phyloP scores from a whole-genome alignment of 1,284 basidiomycete species.

The Melampsora americana region DNA sequence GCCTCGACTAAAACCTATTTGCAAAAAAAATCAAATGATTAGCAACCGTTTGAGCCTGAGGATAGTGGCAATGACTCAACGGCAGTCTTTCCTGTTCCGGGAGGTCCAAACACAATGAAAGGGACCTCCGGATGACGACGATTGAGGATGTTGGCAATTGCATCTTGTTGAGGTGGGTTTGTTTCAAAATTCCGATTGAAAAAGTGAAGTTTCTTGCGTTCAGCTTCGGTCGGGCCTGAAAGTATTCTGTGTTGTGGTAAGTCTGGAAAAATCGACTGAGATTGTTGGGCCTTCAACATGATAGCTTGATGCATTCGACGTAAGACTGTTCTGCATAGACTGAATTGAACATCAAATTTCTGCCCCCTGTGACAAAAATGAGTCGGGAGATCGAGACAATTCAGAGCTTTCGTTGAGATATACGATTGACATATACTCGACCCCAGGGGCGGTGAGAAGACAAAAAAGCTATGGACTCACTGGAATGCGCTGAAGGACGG shows the following conservation, averaged over 20 bases:
- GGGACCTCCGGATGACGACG: constrained; percentile 48
- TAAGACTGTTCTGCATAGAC: too few relatives aligned
- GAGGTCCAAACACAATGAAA: constrained; percentile 12
- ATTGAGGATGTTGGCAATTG: constrained; percentile 60
- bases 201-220: constrained; percentile 47
- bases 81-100: constrained; percentile 58
- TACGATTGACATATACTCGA: too few relatives aligned
- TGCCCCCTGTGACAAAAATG: too few relatives aligned
- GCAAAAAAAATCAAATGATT: constrained; percentile 70
- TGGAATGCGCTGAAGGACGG: too few relatives aligned
- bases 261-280: too few relatives aligned
- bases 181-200: constrained; percentile 59
- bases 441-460: too few relatives aligned
- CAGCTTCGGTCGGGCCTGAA: constrained; percentile 25
- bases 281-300: too few relatives aligned
- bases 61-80: constrained; percentile 57
- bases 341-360: too few relatives aligned
- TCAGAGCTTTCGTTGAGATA: too few relatives aligned
- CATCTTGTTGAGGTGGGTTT: constrained; percentile 62
- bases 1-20: constrained; percentile 66
- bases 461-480: too few relatives aligned
- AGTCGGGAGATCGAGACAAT: too few relatives aligned
- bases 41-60: constrained; percentile 68
- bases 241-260: constrained; percentile 30
- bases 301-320: too few relatives aligned